phyloP scores from a whole-genome alignment of 805 yeast genomes.

The Suhomyces xylopsoci region DNA sequence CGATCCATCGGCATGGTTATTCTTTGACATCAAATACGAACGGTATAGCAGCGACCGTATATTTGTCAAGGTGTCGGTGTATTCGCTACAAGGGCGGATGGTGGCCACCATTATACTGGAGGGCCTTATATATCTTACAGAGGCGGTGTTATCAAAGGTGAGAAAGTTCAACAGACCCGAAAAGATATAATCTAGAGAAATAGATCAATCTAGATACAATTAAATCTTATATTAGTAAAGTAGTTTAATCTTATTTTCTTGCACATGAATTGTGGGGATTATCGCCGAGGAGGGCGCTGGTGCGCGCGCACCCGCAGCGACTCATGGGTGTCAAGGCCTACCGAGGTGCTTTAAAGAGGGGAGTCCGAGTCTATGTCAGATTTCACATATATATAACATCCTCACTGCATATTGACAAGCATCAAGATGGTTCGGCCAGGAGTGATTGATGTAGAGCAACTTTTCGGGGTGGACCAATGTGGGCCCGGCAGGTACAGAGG shows the following conservation, averaged over 20 bases:
- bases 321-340: neutral
- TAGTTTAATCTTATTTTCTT: too few relatives aligned
- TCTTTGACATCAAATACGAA: slow-evolving; percentile 28
- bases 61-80: slow-evolving; percentile 23
- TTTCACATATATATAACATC: neutral
- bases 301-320: neutral
- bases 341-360: neutral
- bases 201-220: too few relatives aligned
- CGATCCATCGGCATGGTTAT: slow-evolving; percentile 31
- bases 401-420: neutral
- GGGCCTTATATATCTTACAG: slow-evolving; percentile 18
- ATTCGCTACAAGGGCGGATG: slow-evolving; percentile 24
- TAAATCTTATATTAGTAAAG: too few relatives aligned
- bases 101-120: slow-evolving; percentile 35
- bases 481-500: slow-evolving; percentile 19
- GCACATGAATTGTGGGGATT: neutral
- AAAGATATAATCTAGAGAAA: neutral
- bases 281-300: neutral
- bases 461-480: slow-evolving; percentile 18
- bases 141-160: neutral
- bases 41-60: slow-evolving; percentile 27
- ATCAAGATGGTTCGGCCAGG: neutral
- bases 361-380: neutral
- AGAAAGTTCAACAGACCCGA: neutral
- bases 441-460: slow-evolving; percentile 6